Evolutionary conservation across 257 asterid genomes (phyloP).

Genomic region (Ballota nigra): DNA sequence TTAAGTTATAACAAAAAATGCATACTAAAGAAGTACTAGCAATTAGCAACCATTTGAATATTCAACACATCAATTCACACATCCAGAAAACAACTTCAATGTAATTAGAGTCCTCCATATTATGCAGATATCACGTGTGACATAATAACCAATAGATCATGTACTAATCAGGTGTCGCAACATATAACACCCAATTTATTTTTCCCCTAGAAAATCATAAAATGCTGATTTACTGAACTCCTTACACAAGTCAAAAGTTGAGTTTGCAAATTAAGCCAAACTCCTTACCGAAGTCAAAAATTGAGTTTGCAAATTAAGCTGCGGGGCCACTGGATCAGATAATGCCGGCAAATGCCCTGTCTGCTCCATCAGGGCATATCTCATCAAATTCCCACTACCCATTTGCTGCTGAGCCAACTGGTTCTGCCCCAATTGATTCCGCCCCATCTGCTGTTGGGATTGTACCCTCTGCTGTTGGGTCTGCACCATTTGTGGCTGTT

Average conservation of each 20-base stretch:
- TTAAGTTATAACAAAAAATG: neutral
- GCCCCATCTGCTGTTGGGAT: slow-evolving; percentile 19
- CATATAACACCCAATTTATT: neutral
- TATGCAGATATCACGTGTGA: slow-evolving; percentile 15
- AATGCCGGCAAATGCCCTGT: slow-evolving; percentile 76
- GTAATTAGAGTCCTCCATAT: neutral
- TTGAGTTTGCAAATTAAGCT: slow-evolving; percentile 87
- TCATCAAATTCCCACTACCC: slow-evolving; percentile 51
- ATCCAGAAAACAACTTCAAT: neutral
- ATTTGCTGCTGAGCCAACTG: slow-evolving; percentile 36
- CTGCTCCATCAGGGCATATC: slow-evolving; percentile 77
- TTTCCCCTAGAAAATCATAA: slow-evolving; percentile 12
- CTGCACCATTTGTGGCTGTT: slow-evolving; percentile 36
- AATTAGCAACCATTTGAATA: neutral
- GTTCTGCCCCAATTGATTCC: slow-evolving; percentile 15
- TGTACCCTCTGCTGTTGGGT: slow-evolving; percentile 4
- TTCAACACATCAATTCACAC: neutral
- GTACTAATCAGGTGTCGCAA: neutral
- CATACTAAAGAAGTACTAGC: neutral
- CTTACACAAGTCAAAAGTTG: slow-evolving; percentile 77
- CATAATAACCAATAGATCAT: neutral
- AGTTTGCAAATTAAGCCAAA: slow-evolving; percentile 60
- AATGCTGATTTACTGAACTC: neutral
- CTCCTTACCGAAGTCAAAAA: slow-evolving; percentile 67
- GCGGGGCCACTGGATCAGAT: no score